Evolutionary conservation across 2,329 filamentous ascomycete species (phyloP).

Genomic region (Chaetoscypha palmicola): DNA sequence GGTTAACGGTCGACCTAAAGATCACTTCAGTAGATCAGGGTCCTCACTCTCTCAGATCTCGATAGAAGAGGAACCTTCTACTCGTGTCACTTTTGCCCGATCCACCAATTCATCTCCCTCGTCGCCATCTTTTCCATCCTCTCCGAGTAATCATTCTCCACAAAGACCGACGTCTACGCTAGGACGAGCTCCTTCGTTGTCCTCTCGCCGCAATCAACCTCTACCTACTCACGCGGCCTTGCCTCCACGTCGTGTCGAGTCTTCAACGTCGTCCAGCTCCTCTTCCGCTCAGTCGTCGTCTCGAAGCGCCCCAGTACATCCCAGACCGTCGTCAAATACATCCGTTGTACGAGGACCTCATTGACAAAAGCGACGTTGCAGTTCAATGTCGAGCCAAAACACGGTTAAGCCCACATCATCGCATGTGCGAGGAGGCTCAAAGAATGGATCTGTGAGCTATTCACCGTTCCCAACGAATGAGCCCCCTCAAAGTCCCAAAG

Average conservation of each 20-base stretch:
- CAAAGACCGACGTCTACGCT: too few relatives aligned
- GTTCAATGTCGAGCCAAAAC: slow-evolving; percentile 3
- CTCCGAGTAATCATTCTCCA: neutral
- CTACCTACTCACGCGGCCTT: neutral
- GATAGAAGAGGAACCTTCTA: slow-evolving; percentile 5
- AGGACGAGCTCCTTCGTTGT: neutral
- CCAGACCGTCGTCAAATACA: neutral
- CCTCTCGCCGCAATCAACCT: neutral
- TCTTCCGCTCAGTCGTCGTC: too few relatives aligned
- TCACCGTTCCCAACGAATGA: neutral
- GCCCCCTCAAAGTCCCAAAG: slow-evolving; percentile 1
- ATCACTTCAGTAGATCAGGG: slow-evolving; percentile 4
- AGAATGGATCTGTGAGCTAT: neutral
- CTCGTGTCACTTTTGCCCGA: neutral
- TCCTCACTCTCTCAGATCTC: slow-evolving; percentile 11
- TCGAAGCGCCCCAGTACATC: neutral
- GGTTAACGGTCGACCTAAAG: neutral
- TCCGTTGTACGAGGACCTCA: neutral
- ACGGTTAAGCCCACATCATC: neutral
- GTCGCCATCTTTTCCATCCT: neutral
- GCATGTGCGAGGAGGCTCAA: neutral
- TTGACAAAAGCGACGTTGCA: neutral
- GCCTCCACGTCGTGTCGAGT: too few relatives aligned
- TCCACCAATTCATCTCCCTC: neutral
- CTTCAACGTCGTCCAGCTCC: neutral